A percentile compares a stretch with the other conserved stretches of the same genome.
These are phyloP conservation scores for Cyanidiococcus yangmingshanensis DNA, from an alignment of 23 red algal species.

Conservation along the genomic window DNA sequence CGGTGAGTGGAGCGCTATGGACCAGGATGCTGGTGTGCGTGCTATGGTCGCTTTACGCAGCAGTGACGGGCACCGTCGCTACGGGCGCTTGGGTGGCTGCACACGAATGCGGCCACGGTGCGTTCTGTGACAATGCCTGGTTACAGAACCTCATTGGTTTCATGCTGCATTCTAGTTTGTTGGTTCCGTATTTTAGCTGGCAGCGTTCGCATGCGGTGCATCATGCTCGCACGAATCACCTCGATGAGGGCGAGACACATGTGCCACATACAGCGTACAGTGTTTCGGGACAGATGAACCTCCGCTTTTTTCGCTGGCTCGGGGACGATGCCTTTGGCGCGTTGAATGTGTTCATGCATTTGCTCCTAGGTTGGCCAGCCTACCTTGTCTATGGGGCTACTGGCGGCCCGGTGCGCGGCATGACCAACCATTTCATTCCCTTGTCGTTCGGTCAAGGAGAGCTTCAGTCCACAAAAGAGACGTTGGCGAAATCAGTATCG, in stretches of 20 bases:
- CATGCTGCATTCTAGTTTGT: constrained; percentile 55
- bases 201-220: constrained; percentile 70
- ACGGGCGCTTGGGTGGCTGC: constrained; percentile 92
- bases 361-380: constrained; percentile 66
- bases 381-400: constrained; percentile 41
- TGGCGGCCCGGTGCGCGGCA: constrained; percentile 22
- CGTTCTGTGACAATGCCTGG: constrained; percentile 50
- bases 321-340: constrained; percentile 20
- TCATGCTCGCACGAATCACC: constrained; percentile 80
- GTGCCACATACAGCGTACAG: constrained; percentile 31
- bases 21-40: constrained; percentile 16
- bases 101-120: constrained; percentile 87
- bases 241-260: constrained; percentile 50
- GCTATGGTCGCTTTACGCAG: constrained; percentile 53
- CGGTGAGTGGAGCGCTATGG: constrained; percentile 1
- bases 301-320: background rate
- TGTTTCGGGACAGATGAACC: background rate
- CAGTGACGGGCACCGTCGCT: constrained; percentile 66
- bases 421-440: constrained; percentile 64
- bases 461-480: background rate
- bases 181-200: constrained; percentile 88
- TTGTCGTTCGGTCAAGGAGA: constrained; percentile 19
- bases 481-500: background rate
- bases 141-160: constrained; percentile 76
- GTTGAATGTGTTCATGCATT: constrained; percentile 21